Evolutionary conservation across 192 early-diverging fungal genomes (phyloP).

Genomic region (Spinellus fusiger): DNA sequence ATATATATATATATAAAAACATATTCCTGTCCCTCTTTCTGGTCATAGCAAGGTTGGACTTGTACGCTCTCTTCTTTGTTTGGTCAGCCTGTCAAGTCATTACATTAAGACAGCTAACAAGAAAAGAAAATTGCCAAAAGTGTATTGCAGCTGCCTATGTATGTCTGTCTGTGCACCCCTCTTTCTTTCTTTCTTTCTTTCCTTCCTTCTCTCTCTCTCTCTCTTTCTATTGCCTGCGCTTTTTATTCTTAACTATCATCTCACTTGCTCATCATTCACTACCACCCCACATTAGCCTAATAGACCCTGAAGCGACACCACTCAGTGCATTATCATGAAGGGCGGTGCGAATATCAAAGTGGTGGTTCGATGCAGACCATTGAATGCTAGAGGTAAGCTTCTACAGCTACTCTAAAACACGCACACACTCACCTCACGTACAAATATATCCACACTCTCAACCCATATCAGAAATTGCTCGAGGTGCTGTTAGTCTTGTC

Average conservation of each 20-base stretch:
- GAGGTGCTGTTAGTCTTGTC: conserved; percentile 58
- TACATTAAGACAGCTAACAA: too few relatives aligned
- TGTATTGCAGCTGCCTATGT: too few relatives aligned
- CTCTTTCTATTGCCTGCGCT: background rate
- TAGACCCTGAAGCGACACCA: background rate
- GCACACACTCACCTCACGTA: background rate
- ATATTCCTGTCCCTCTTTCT: too few relatives aligned
- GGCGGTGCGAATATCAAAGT: conserved; percentile 61
- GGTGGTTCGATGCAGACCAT: conserved; percentile 72
- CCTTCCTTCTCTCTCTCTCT: background rate
- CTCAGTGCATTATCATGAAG: conserved; percentile 17
- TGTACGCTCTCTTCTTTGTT: too few relatives aligned
- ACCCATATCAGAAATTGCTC: conserved; percentile 42
- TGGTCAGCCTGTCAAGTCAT: too few relatives aligned
- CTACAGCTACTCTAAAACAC: background rate
- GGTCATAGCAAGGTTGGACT: too few relatives aligned
- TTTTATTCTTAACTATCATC: background rate
- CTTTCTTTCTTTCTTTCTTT: background rate
- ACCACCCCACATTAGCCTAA: conserved; percentile 1
- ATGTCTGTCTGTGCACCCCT: too few relatives aligned
- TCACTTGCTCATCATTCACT: background rate
- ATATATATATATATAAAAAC: too few relatives aligned
- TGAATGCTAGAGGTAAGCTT: conserved; percentile 60
- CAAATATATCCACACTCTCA: background rate
- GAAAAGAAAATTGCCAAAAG: too few relatives aligned